Base-by-base conservation (phyloP, 441 rosid species). In the Mallotus japonicus region DNA sequence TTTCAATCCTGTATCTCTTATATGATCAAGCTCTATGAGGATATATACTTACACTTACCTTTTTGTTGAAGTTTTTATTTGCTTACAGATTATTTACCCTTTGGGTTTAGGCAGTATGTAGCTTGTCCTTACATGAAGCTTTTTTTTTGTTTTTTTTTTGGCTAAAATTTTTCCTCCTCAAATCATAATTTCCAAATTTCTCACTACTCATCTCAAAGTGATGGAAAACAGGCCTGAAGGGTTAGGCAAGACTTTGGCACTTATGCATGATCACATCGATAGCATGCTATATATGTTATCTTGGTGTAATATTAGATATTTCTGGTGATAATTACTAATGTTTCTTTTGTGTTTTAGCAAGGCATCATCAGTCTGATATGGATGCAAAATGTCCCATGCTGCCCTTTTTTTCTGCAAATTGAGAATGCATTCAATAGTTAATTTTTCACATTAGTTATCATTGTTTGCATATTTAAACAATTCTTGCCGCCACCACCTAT, bases 1-100 rank as follows among this genome's bases (percentile, higher is more conserved):
- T 78, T 75, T 76, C 28, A 65, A 57, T 63, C 34, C 59, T 71
- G 56, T 46, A 24, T 75, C 75, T 76, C 53, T 54, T 55, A 24
- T 51, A 56, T 53, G 34, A 71, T 49, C 49, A 55, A 44, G 42
- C 58, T 68, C 32, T 73, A 69, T 32, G 67, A 67, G 55, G 69
- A 67, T 20, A 47, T 11, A 19, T 46, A 53, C 20, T 70, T 42
- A 46, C 54, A 58, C 28, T 67, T 49, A 46, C 63, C 65, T 56
- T 12, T 62, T 17, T 15, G 44, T 58, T 32, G 32, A 34, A 53
- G 56, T 42, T 55, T 54, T 40, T 66, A 34, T 28, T 73, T 75
- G 34, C 56, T 28, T 40, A 50, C 37, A 0, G 47, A 20, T 11
- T 54, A 19, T 4, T 34, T 6, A 16, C 47, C 34, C 12, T 53